phyloP scores from a whole-genome alignment of 768 basidiomycete genomes.

The Amylocystis lapponica region DNA sequence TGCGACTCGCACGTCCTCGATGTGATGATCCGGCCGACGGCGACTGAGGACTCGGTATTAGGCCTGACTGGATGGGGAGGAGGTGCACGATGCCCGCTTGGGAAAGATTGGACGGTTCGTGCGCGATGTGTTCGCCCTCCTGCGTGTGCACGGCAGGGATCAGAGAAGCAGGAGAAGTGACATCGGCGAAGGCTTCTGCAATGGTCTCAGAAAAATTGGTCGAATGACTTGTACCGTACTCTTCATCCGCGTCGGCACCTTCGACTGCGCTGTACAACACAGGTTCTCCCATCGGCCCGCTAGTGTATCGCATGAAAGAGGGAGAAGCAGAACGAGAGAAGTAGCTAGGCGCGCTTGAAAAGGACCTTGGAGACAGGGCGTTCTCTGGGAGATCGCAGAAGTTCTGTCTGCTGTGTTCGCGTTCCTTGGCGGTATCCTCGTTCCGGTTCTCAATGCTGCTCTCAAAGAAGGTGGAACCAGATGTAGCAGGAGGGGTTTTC shows the following conservation, averaged over 20 bases:
- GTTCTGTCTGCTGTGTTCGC: slow-evolving; percentile 11
- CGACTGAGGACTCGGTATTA: slow-evolving; percentile 1
- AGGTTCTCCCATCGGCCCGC: slow-evolving; percentile 12
- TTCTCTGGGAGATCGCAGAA: slow-evolving; percentile 17
- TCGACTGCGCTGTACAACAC: background rate
- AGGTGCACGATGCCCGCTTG: slow-evolving; percentile 25
- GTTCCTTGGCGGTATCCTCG: background rate
- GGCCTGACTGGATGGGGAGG: slow-evolving; percentile 13
- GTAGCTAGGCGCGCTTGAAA: slow-evolving; percentile 6
- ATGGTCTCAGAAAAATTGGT: slow-evolving; percentile 15
- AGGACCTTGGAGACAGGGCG: slow-evolving; percentile 14
- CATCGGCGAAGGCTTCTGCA: slow-evolving; percentile 14
- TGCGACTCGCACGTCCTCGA: slow-evolving; percentile 6
- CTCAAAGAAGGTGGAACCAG: background rate
- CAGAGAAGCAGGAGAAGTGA: background rate
- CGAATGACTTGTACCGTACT: slow-evolving; percentile 16
- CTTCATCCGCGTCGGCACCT: background rate
- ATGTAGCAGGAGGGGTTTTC: background rate
- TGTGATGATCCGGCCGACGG: slow-evolving; percentile 10
- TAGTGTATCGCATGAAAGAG: slow-evolving; percentile 1
- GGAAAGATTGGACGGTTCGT: slow-evolving; percentile 17
- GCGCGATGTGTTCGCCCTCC: background rate
- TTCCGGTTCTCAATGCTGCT: background rate
- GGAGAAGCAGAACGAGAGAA: background rate
- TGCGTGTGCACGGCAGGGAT: background rate